Evolutionary conservation across 371 early-diverging fungal species (phyloP), one percentile per base, ranked within the genome.

Genomic region (Batrachochytrium dendrobatidis): DNA sequence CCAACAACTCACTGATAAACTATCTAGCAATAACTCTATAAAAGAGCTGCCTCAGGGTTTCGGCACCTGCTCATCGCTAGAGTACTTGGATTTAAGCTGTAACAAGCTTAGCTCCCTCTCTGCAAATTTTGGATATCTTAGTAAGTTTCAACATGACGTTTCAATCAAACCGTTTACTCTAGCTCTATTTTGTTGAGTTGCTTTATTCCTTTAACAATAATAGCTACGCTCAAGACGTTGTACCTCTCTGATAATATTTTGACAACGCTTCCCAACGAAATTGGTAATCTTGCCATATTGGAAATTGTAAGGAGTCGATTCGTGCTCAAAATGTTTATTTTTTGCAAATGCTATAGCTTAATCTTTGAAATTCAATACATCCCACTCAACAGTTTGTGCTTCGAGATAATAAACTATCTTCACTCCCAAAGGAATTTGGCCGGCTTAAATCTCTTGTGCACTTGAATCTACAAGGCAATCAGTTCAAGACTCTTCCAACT

Each of bases 201-300:
- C 3, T 43, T 69, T 56, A 6, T 8, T 29, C 8, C n/a, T n/a
- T n/a, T n/a, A n/a, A n/a, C n/a, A n/a, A n/a, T n/a, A n/a, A n/a
- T n/a, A 75, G 67, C 69, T 3, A 72, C 76, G n/a, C 62, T 76
- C 7, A 25, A 55, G 34, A 34, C 56, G 5, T 60, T 76, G 33
- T 67, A 74, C 61, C 55, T 76, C 0, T 31, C 70, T n/a, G 65
- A 70, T 43, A 76, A 76, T 58, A 53, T 68, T 33, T 56, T 76
- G 5, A 43, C 33, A 30, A 34, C 35, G 2, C 48, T 75, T 18
- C 76, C 74, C 1, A 24, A 53, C 0, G 65, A 74, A 43, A 68
- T 74, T 30, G 72, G 74, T n/a, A 67, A 68, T 22, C 61, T 74
- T 20, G 48, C 22, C 20, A 20, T 43, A 12, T 66, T 74, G 3